Evolutionary conservation across 2,329 filamentous ascomycete genomes (phyloP), one percentile per base, ranked within the genome.

Genomic region (Bipolaris oryzae): DNA sequence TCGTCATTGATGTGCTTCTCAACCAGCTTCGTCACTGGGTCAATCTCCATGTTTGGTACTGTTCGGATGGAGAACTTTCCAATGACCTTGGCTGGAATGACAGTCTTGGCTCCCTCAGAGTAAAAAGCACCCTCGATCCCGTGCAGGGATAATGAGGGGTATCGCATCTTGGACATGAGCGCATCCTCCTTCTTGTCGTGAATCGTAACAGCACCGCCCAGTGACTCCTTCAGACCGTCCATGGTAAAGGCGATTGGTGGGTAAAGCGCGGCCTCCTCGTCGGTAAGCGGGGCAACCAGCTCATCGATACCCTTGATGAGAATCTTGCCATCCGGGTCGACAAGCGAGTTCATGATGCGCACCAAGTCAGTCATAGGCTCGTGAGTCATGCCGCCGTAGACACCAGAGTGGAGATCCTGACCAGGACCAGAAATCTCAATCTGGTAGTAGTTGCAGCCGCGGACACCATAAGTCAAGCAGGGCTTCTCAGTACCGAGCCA

Each of bases 401-500:
- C 94, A 76, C 95, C 95, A 71, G 91, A 96, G 84, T 99, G 95
- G 61, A 99, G 84, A 76, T 99, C 95, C 66, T 94, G 91, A 38
- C 89, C 95, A 10, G 95, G 95, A 0, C 95, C 95, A 7, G 90
- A 92, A 62, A 99, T 83, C 78, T 95, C 90, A 67, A 99, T 80
- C 50, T 89, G 91, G 83, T 98, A 99, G 85, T 99, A 99, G 82
- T 96, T 98, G 87, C 91, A 96, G 51, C 95, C 95, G 66, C 95
- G 90, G 61, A 99, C 89, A 68, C 95, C 95, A 77, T 99, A 99
- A 9, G 95, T 99, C 73, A 99, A 81, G 78, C 95, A 99, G 11
- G 95, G 95, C 85, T 97, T 97, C 84, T 98, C 92, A 5, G 95
- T 98, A 57, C 95, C 95, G 38, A 99, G 88, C 95, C 95, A 99